These are phyloP conservation scores for Rhodosporidiobolus odoratus DNA, from an alignment of 768 basidiomycete genomes.

Conservation along the genomic window DNA sequence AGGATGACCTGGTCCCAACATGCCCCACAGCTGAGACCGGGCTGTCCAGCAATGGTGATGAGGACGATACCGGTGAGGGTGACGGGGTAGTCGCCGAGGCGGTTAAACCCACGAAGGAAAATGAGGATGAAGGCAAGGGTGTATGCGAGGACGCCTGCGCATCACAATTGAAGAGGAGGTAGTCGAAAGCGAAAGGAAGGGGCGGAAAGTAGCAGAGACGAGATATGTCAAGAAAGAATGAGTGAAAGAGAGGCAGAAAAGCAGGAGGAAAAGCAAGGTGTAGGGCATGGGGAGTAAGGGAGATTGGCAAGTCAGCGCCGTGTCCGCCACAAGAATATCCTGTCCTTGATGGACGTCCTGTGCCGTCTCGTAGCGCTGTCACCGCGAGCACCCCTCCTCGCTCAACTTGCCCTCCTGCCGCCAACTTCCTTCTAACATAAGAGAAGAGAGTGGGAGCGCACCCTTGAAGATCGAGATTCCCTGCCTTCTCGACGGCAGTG, in stretches of 20 bases:
- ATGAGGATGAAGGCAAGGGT: conserved; percentile 18
- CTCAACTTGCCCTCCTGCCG: not conserved
- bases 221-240: no score
- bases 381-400: no score
- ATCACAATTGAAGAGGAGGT: not conserved
- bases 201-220: not conserved
- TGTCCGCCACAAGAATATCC: no score
- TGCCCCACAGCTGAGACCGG: conserved; percentile 13
- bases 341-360: no score
- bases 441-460: not conserved
- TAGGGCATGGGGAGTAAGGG: not conserved
- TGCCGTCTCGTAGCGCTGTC: no score
- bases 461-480: not conserved
- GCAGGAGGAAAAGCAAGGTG: conserved; percentile 1
- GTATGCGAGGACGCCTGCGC: conserved; percentile 9
- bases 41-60: conserved; percentile 19
- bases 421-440: no score
- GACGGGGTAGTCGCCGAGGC: conserved; percentile 5
- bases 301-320: no score
- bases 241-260: conserved; percentile 5
- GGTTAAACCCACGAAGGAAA: conserved; percentile 13
- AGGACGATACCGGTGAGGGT: conserved; percentile 38
- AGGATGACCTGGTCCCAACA: conserved; percentile 30
- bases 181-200: not conserved
- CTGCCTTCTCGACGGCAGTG: not conserved